These are phyloP conservation scores for Onygenales sp. DNA, from an alignment of 2,329 filamentous ascomycete species.

Conservation along the genomic window DNA sequence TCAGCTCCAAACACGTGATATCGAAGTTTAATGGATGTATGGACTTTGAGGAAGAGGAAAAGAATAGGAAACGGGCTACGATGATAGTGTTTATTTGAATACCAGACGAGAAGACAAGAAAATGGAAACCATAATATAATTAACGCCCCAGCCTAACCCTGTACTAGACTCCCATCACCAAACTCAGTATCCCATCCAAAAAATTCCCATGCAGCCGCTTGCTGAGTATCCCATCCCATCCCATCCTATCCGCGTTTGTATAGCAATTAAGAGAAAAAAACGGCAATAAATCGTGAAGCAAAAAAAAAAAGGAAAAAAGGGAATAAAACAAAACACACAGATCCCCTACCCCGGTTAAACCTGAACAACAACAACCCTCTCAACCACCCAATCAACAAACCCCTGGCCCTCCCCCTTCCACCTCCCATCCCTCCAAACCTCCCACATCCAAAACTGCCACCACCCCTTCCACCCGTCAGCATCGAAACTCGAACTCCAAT, in stretches of 20 bases:
- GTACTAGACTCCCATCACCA: neutral
- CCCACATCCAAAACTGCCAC: conserved; percentile 26
- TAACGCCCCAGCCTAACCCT: no score
- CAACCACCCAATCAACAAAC: conserved; percentile 31
- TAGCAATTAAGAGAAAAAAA: neutral
- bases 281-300: neutral
- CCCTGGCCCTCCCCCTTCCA: conserved; percentile 34
- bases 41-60: no score
- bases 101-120: no score
- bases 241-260: no score
- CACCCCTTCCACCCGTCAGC: conserved; percentile 12
- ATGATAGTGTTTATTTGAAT: no score
- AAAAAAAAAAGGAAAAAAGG: neutral
- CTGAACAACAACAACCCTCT: conserved; percentile 24
- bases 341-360: neutral
- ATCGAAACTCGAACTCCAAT: conserved; percentile 16
- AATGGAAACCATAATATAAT: no score
- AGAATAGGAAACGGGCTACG: no score
- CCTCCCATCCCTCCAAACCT: conserved; percentile 29
- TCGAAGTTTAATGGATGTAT: no score
- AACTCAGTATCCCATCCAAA: neutral
- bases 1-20: no score
- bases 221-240: no score
- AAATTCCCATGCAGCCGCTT: neutral
- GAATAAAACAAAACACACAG: neutral